Evolutionary conservation across 495 filamentous ascomycete species (phyloP).

Genomic region (Lindgomyces ingoldianus): DNA sequence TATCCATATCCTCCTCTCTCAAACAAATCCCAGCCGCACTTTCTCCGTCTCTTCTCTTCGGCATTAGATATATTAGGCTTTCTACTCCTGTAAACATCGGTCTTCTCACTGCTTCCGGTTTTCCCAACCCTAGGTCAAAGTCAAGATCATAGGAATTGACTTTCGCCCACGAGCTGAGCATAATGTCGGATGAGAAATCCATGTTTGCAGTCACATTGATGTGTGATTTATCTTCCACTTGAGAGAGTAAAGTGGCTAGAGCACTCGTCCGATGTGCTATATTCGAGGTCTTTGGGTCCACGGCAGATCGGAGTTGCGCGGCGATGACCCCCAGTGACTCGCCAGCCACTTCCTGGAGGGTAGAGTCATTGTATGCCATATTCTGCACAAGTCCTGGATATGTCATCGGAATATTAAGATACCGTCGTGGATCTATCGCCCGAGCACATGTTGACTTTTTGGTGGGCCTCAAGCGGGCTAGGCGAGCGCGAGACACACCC

Average conservation of each 20-base stretch:
- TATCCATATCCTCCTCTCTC: slow-evolving; percentile 50
- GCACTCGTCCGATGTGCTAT: slow-evolving; percentile 44
- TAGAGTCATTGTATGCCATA: slow-evolving; percentile 48
- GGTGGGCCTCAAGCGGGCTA: slow-evolving; percentile 44
- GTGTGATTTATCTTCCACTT: slow-evolving; percentile 41
- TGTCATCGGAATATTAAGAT: slow-evolving; percentile 46
- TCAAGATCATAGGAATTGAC: slow-evolving; percentile 47
- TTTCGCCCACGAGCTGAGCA: slow-evolving; percentile 59
- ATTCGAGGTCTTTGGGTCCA: slow-evolving; percentile 47
- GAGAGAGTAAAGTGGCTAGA: slow-evolving; percentile 48
- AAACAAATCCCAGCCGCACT: slow-evolving; percentile 50
- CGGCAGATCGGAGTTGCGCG: slow-evolving; percentile 48
- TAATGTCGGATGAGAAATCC: slow-evolving; percentile 47
- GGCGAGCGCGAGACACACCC: slow-evolving; percentile 50
- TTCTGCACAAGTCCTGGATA: slow-evolving; percentile 48
- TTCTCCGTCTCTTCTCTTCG: slow-evolving; percentile 47
- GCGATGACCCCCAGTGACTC: slow-evolving; percentile 48
- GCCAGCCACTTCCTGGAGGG: slow-evolving; percentile 40
- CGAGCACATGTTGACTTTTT: slow-evolving; percentile 49
- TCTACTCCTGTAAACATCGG: slow-evolving; percentile 52
- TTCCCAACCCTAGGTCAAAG: slow-evolving; percentile 54
- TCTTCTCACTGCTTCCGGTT: slow-evolving; percentile 52
- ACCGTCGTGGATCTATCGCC: slow-evolving; percentile 54
- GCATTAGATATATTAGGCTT: slow-evolving; percentile 54
- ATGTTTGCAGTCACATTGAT: slow-evolving; percentile 41